phyloP scores from a whole-genome alignment of 1,284 basidiomycete species.

The Coniferiporia weirii region DNA sequence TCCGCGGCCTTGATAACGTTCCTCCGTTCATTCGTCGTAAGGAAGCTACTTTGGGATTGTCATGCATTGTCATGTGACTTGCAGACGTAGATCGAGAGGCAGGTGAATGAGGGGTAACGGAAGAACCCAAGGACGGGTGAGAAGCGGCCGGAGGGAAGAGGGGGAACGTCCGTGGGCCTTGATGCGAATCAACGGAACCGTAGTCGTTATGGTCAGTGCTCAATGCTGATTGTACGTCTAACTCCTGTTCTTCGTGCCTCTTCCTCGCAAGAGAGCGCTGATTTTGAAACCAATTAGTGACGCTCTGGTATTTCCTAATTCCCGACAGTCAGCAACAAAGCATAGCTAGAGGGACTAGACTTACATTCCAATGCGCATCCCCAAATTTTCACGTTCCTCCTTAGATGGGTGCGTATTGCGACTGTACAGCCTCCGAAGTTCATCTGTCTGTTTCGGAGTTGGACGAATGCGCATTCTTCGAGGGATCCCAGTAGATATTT shows the following conservation, averaged over 20 bases:
- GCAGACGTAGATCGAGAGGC: constrained; percentile 10
- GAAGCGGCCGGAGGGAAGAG: constrained; percentile 27
- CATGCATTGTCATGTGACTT: constrained; percentile 25
- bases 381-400: constrained; percentile 58
- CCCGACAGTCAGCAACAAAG: constrained; percentile 15
- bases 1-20: constrained; percentile 39
- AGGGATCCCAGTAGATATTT: constrained; percentile 42
- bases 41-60: constrained; percentile 24
- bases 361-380: constrained; percentile 67
- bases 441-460: constrained; percentile 57
- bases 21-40: constrained; percentile 20
- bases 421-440: constrained; percentile 58
- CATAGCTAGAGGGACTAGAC: constrained; percentile 26
- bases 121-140: constrained; percentile 21
- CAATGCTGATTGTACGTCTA: constrained; percentile 36
- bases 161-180: constrained; percentile 30
- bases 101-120: background rate
- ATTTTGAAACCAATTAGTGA: constrained; percentile 82
- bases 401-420: constrained; percentile 57
- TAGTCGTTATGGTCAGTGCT: constrained; percentile 8
- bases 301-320: constrained; percentile 64
- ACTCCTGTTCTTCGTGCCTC: constrained; percentile 45
- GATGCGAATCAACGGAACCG: background rate
- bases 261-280: constrained; percentile 71
- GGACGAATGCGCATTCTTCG: constrained; percentile 57